Evolutionary conservation across 768 basidiomycete genomes (phyloP).

Genomic region (Gelatoporia subvermispora): DNA sequence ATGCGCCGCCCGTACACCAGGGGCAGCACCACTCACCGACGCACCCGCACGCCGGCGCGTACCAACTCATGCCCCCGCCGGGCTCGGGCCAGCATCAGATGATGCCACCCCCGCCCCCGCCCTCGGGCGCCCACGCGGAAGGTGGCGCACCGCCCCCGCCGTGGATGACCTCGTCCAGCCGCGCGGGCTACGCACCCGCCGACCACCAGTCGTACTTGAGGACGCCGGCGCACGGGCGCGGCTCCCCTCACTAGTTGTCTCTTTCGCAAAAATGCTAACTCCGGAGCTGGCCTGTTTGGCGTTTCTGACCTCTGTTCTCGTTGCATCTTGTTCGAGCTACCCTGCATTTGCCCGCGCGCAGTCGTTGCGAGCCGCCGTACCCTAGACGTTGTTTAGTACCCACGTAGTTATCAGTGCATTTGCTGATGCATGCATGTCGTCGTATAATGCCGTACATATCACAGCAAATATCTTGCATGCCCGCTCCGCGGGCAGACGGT

Average conservation of each 20-base stretch:
- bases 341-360: too few relatives aligned
- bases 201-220: conserved; percentile 46
- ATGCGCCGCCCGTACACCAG: conserved; percentile 4
- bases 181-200: conserved; percentile 8
- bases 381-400: too few relatives aligned
- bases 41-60: conserved; percentile 13
- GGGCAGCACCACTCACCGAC: conserved; percentile 4
- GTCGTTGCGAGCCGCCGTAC: too few relatives aligned
- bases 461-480: too few relatives aligned
- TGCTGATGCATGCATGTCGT: too few relatives aligned
- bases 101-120: conserved; percentile 18
- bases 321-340: too few relatives aligned
- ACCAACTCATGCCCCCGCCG: conserved; percentile 17
- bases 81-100: conserved; percentile 12
- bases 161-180: conserved; percentile 13
- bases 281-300: too few relatives aligned
- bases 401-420: too few relatives aligned
- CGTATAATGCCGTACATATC: too few relatives aligned
- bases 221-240: conserved; percentile 33
- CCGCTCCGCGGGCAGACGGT: background rate
- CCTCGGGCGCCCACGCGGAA: conserved; percentile 10
- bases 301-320: too few relatives aligned
- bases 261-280: too few relatives aligned
- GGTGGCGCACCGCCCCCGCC: conserved; percentile 19
- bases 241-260: conserved; percentile 25